Evolutionary conservation across 2,329 filamentous ascomycete genomes (phyloP).

Genomic region (Akanthomyces muscarius): DNA sequence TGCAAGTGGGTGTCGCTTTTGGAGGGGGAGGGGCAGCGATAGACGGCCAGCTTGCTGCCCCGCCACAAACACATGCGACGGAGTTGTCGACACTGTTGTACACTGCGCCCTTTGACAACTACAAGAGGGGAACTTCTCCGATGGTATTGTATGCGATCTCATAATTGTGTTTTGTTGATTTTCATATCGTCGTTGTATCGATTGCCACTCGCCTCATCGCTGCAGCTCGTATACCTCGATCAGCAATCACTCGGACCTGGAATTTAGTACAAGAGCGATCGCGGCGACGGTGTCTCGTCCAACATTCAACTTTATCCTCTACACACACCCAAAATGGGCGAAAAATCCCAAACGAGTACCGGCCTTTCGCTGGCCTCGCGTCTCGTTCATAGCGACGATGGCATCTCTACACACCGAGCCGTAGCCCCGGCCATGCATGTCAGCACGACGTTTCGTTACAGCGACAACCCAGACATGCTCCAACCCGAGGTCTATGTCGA

Average conservation of each 20-base stretch:
- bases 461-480: conserved; percentile 63
- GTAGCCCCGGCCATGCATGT: conserved; percentile 88
- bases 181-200: not conserved
- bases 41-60: not conserved
- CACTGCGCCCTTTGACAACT: not conserved
- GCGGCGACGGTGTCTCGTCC: not conserved
- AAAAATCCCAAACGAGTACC: not conserved
- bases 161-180: not conserved
- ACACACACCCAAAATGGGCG: not conserved
- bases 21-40: not conserved
- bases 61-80: not conserved
- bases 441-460: conserved; percentile 87
- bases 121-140: not conserved
- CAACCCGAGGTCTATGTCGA: conserved; percentile 46
- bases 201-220: not conserved
- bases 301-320: not conserved
- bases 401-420: conserved; percentile 67
- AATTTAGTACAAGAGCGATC: not conserved
- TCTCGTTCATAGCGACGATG: conserved; percentile 79
- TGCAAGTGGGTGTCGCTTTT: not conserved
- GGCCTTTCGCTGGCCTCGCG: conserved; percentile 57
- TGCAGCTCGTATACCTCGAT: not conserved
- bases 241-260: not conserved
- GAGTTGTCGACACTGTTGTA: not conserved
- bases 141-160: not conserved